Evolutionary conservation across 306 rosid species (phyloP), one percentile per base, ranked within the genome.

Genomic region (Psophocarpus tetragonolobus): DNA sequence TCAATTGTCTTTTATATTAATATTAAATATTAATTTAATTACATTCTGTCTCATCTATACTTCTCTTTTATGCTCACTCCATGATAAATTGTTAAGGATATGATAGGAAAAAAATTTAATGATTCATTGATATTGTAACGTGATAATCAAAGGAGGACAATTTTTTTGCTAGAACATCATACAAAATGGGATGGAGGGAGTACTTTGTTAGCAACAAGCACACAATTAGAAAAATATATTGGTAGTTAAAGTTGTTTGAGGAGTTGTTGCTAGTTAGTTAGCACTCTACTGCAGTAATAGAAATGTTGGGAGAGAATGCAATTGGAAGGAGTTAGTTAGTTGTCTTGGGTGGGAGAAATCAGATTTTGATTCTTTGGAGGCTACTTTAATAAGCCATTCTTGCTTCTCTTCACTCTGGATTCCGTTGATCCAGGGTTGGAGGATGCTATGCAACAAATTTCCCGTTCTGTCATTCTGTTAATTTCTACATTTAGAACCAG

Each of bases 321-420:
- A 60, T 35, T 20, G 35, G 18, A 51, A 72, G 21, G 23, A 53
- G 39, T 36, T 32, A 36, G 65, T 39, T 53, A 14, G 24, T 53
- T 10, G 66, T 53, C 24, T 36, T 35, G 51, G 66, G 65, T 53
- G 51, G 77, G 65, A 72, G 66, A 29, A 51, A 51, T 13, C 15
- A 54, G 56, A 27, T 23, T 48, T 39, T 8, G 12, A 39, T 56
- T 39, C 78, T 24, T 45, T 38, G 62, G 62, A 62, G 72, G 29
- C 17, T 21, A 44, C 35, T 47, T 24, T 75, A 61, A 44, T 75
- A 45, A 61, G 62, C 56, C 63, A 62, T 32, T 47, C 21, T 29
- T 12, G 47, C 71, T 44, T n/a, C n/a, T n/a, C n/a, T n/a, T n/a
- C n/a, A n/a, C n/a, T n/a, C n/a, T 48, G 56, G 24, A 10, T 48